Conservation (phyloP, 2,329 filamentous ascomycete genomes). For the Colletotrichum zoysiae region DNA sequence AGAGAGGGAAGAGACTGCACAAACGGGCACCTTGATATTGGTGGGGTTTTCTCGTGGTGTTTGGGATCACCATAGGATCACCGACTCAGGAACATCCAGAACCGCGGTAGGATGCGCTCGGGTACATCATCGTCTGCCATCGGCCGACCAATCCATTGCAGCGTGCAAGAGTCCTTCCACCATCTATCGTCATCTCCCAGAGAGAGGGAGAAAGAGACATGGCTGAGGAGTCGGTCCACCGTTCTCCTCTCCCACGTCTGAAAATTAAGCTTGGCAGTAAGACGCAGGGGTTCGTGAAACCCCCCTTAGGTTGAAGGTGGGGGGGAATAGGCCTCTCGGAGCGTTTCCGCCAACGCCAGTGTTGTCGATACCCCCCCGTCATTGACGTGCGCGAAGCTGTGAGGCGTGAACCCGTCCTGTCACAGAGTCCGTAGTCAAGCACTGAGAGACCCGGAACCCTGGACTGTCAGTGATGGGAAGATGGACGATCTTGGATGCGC, state of each 20-base stretch:
- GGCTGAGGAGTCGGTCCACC: constrained; percentile 26
- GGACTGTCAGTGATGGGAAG: not conserved
- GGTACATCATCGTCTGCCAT: not conserved
- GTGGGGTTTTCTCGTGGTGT: constrained; percentile 9
- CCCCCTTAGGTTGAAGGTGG: constrained; percentile 24
- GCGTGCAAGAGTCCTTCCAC: not conserved
- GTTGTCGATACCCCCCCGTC: not conserved
- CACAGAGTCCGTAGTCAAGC: constrained; percentile 3
- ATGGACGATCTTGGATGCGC: not conserved
- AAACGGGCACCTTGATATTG: not conserved
- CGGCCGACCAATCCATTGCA: not conserved
- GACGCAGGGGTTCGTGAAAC: constrained; percentile 40
- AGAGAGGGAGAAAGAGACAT: not conserved
- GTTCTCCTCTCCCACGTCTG: constrained; percentile 28
- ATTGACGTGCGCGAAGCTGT: not conserved
- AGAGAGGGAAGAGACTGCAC: not conserved
- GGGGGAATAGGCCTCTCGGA: constrained; percentile 20
- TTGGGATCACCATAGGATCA: constrained; percentile 37
- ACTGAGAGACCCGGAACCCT: not conserved
- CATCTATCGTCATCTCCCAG: not conserved
- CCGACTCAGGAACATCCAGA: constrained; percentile 11
- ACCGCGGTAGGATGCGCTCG: not conserved
- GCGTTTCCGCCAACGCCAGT: constrained; percentile 19
- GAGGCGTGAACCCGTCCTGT: not conserved
- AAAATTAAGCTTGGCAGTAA: constrained; percentile 40